phyloP scores from a whole-genome alignment of 2,329 filamentous ascomycete species.

The Pestalotiopsis sp. region DNA sequence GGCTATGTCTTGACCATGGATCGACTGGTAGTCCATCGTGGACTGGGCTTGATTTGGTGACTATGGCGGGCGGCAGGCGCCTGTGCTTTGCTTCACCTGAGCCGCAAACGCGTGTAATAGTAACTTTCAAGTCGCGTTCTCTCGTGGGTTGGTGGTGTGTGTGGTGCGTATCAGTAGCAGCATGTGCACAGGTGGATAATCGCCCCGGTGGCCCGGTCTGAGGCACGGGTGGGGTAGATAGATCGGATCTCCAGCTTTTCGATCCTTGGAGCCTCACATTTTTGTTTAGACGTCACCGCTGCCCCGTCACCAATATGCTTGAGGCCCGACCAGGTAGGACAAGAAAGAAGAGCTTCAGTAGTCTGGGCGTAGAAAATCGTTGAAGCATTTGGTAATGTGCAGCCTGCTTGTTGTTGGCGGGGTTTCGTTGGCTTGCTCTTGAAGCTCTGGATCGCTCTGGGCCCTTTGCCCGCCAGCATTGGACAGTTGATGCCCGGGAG shows the following conservation, averaged over 20 bases:
- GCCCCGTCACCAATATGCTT: background rate
- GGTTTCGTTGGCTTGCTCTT: too few species aligned
- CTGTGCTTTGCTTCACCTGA: background rate
- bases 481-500: too few species aligned
- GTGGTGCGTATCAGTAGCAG: background rate
- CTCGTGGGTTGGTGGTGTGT: background rate
- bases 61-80: background rate
- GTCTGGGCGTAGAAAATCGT: too few species aligned
- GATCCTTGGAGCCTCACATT: background rate
- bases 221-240: background rate
- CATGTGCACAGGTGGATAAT: background rate
- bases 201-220: background rate
- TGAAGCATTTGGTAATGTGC: too few species aligned
- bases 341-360: too few species aligned
- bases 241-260: background rate
- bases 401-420: too few species aligned
- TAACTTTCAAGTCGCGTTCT: background rate
- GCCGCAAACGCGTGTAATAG: background rate
- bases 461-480: too few species aligned
- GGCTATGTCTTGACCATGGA: constrained; percentile 62
- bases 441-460: too few species aligned
- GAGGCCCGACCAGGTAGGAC: background rate
- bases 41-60: background rate
- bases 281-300: background rate
- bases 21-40: constrained; percentile 59